phyloP scores from a whole-genome alignment of 139 green algal genomes.

The Pseudopediastrum boryanum region DNA sequence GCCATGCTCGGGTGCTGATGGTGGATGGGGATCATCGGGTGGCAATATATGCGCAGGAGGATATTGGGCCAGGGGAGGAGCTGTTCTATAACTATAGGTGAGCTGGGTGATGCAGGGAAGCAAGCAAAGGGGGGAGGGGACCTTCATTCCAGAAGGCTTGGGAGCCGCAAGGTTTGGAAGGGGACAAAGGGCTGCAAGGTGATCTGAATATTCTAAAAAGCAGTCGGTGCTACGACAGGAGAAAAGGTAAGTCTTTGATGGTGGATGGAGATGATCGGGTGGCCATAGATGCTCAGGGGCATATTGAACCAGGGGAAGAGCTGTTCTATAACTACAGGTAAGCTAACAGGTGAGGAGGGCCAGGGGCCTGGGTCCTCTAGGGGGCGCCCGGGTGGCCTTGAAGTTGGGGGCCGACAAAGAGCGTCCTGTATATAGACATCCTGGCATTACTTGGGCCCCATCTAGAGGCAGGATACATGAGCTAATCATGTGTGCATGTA shows the following conservation, averaged over 20 bases:
- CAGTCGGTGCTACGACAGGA: neutral
- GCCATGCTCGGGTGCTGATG: constrained; percentile 28
- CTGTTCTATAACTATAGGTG: constrained; percentile 61
- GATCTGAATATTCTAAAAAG: neutral
- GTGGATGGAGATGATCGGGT: neutral
- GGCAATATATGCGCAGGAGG: constrained; percentile 70
- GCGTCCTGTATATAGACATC: too few relatives aligned
- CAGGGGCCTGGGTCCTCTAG: too few relatives aligned
- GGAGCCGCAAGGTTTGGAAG: neutral
- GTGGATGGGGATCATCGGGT: constrained; percentile 89
- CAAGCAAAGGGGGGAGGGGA: neutral
- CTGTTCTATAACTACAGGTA: constrained; percentile 61
- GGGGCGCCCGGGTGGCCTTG: too few relatives aligned
- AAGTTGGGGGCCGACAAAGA: too few relatives aligned
- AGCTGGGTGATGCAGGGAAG: neutral
- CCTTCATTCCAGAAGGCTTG: neutral
- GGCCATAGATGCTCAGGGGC: constrained; percentile 3
- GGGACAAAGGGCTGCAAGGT: neutral
- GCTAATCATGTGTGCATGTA: too few relatives aligned
- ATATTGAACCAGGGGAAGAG: constrained; percentile 73
- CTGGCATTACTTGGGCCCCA: too few relatives aligned
- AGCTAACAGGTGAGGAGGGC: neutral
- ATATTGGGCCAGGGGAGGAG: constrained; percentile 73
- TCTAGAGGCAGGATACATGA: too few relatives aligned
- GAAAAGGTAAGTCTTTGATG: neutral